A percentile compares a stretch with the other conserved stretches of the same genome.
phyloP scores from a whole-genome alignment of 2,329 filamentous ascomycete species.

The Sarocladium oryzae region DNA sequence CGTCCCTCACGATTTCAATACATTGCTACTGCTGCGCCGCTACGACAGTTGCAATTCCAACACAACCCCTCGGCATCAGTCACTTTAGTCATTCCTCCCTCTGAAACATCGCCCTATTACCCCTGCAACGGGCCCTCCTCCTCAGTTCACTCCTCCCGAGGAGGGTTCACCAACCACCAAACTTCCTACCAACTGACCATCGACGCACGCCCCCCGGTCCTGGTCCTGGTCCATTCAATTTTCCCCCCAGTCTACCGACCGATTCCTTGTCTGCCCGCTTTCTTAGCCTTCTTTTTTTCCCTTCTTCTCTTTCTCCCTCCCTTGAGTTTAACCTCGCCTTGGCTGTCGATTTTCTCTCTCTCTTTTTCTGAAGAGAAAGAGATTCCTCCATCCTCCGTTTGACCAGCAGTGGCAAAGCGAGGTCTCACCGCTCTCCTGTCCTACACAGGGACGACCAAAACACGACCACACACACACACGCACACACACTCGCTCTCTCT shows the following conservation, averaged over 20 bases:
- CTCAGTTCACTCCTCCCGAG: neutral
- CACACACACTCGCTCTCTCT: neutral
- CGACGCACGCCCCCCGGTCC: conserved; percentile 1
- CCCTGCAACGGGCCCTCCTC: conserved; percentile 2
- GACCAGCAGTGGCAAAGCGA: neutral
- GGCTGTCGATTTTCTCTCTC: neutral
- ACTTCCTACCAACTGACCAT: neutral
- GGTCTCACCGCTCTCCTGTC: neutral
- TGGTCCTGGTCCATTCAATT: neutral
- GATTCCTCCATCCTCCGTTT: neutral
- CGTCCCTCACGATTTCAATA: too few species aligned
- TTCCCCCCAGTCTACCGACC: neutral
- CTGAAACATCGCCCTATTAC: conserved; percentile 3
- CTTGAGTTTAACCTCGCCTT: neutral
- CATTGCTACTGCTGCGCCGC: neutral
- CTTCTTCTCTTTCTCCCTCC: neutral
- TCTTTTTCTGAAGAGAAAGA: neutral
- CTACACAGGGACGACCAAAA: neutral
- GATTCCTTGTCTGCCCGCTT: conserved; percentile 8
- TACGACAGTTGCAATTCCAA: neutral
- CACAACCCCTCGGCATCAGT: neutral
- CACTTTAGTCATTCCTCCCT: conserved; percentile 7
- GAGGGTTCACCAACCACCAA: neutral
- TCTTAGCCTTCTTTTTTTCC: conserved; percentile 10
- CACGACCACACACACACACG: too few species aligned